Evolutionary conservation across 2,329 filamentous ascomycete genomes (phyloP).

Genomic region (Aureobasidium sp.): DNA sequence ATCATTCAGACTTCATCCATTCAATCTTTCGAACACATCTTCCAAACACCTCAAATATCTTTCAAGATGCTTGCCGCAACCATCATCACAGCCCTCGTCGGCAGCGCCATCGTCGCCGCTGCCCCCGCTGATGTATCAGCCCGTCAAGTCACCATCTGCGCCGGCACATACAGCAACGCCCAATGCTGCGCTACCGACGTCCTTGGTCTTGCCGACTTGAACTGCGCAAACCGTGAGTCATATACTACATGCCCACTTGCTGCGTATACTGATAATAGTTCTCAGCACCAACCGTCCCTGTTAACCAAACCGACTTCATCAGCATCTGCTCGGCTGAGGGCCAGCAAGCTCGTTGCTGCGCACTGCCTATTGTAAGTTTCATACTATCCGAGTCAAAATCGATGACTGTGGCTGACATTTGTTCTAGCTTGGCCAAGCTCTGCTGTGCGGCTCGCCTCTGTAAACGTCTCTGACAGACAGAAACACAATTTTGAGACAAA

Average conservation of each 20-base stretch:
- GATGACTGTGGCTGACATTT: not conserved
- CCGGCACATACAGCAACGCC: conserved; percentile 26
- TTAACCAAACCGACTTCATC: conserved; percentile 35
- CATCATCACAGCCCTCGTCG: conserved; percentile 8
- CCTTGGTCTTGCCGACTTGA: conserved; percentile 47
- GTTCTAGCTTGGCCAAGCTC: conserved; percentile 26
- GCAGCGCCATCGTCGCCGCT: conserved; percentile 21
- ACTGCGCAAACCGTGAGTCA: conserved; percentile 47
- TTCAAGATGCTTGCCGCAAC: conserved; percentile 12
- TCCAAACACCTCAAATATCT: not conserved
- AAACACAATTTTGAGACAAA: too few species aligned
- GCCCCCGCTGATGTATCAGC: conserved; percentile 19
- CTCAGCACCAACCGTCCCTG: conserved; percentile 30
- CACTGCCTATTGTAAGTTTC: conserved; percentile 37
- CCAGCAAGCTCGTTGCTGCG: conserved; percentile 50
- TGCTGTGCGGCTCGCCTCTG: conserved; percentile 23
- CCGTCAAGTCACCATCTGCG: conserved; percentile 27
- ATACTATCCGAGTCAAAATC: too few species aligned
- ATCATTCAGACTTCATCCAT: not conserved
- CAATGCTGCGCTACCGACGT: conserved; percentile 57
- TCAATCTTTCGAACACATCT: not conserved
- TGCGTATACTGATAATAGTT: not conserved
- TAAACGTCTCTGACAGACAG: not conserved
- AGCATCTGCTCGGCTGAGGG: conserved; percentile 40
- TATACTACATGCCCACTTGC: conserved; percentile 4